phyloP scores from a whole-genome alignment of 1,139 yeast species.

The Pichia cactophila region DNA sequence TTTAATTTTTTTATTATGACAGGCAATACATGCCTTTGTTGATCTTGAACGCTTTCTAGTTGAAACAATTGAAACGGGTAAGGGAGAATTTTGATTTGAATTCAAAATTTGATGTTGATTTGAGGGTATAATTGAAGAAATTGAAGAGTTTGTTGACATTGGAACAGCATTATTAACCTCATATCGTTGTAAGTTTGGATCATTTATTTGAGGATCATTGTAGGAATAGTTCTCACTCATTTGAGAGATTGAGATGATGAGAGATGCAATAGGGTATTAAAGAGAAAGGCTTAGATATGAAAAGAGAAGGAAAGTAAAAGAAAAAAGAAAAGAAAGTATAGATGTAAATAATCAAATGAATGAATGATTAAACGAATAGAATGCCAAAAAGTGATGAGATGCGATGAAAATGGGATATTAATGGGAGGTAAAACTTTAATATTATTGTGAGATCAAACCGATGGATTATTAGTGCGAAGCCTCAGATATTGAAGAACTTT shows the following conservation, averaged over 20 bases:
- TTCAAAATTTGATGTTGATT: not conserved
- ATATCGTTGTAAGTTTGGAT: not conserved
- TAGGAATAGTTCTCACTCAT: not conserved
- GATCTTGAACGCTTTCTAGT: slow-evolving; percentile 40
- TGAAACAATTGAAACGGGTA: not conserved
- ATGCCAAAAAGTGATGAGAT: too few relatives aligned
- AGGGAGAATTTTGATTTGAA: not conserved
- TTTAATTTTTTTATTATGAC: slow-evolving; percentile 47
- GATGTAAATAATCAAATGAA: too few relatives aligned
- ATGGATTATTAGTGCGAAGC: too few relatives aligned
- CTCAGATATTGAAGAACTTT: too few relatives aligned
- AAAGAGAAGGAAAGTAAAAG: not conserved
- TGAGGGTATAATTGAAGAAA: not conserved
- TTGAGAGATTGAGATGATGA: not conserved
- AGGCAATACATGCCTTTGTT: slow-evolving; percentile 45
- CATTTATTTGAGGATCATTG: not conserved
- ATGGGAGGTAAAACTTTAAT: too few relatives aligned
- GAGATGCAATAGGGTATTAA: not conserved
- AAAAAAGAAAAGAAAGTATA: too few relatives aligned
- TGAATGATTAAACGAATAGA: too few relatives aligned
- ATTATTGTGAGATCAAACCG: too few relatives aligned
- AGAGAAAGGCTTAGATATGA: not conserved
- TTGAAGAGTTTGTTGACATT: not conserved
- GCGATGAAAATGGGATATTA: too few relatives aligned
- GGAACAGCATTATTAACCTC: not conserved